Evolutionary conservation across 1,284 basidiomycete genomes (phyloP), one percentile per base, ranked within the genome.

Genomic region (Agaricales sp.): DNA sequence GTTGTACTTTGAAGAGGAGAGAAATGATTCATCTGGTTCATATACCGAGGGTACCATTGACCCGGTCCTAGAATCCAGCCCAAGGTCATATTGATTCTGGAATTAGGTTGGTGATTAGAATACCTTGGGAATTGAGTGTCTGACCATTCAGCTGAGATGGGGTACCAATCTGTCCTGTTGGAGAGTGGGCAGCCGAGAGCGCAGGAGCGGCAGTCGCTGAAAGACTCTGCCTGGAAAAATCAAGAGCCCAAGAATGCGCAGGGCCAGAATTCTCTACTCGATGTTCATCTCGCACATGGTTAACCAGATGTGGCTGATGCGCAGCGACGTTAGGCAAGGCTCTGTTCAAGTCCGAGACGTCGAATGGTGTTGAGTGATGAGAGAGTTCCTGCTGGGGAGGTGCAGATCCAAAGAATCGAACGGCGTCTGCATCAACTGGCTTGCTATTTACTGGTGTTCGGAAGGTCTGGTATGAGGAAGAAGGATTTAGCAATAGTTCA

Each of bases 351-450:
- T 70, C 65, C 43, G 75, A 69, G 12, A 87, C 57, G 57, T 87
- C 78, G 57, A 77, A 82, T 1, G 8, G 76, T 54, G 22, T 63
- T 59, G 41, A 65, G 59, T 4, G 63, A 48, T 4, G 66, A 52
- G 16, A 72, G 61, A 19, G 67, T 59, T 26, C 63, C 59, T 16
- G 60, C 59, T 38, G 70, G 61, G 46, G 59, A 55, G 21, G 59
- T 55, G 22, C 61, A 55, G 18, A 63, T 43, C 11, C 41, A 43
- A 89, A 87, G 69, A 89, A 89, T 45, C 68, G 75, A 16, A 79
- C 69, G 2, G 81, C 83, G 57, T 87, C 85, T 60, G 81, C 74
- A 50, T 76, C 74, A 50, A 74, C 63, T 23, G 66, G 66, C n/a
- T 66, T 63, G 35, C 69, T 55, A 21, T 64, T 55, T 47, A 70